Evolutionary conservation across 2,329 filamentous ascomycete species (phyloP), one percentile per base, ranked within the genome.

Genomic region (Fusarium sp.): DNA sequence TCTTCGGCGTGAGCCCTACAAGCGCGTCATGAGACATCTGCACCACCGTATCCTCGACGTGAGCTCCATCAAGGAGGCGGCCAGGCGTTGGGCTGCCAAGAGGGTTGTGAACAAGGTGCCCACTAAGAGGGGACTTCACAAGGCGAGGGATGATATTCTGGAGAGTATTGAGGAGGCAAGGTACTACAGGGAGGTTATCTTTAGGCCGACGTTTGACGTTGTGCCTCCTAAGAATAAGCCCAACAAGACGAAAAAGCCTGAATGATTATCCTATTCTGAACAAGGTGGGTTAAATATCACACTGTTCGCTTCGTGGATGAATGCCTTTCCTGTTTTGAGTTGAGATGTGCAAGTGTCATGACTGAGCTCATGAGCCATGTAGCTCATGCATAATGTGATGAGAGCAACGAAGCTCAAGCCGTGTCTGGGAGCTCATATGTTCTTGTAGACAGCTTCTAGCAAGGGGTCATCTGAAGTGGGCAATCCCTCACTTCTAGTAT

Each of bases 11-110:
- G 85, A 85, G 58, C 94, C 95, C 0, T 99, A 95, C 80, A 87
- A 85, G 39, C 83, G 85, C 62, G 89, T 97, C 3, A 81, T 93
- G 49, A 88, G 92, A 58, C 89, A 96, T 79, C 83, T 99, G 71
- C 92, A 97, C 80, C 94, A 99, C 81, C 89, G 96, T 17, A 92
- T 99, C 68, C 82, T 98, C 48, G 96, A 99, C 78, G 94, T 98
- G 56, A 98, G 94, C 79, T 88, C 90, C 46, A 88, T 98, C 76
- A 98, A 98, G 82, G 96, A 99, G 83, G 95, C 93, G 22, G 92
- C 91, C 18, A 88, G 89, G 69, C 86, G 95, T 45, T 99, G 96
- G 95, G 90, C 89, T 43, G 70, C 78, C 33, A 74, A 72, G 53
- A 68, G 72, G 42, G 60, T 81, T 31, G 76, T 92, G 65, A 82